Percentiles rank a stretch among this genome's conserved stretches.
Conservation (phyloP, 179 eudicot genomes). For the Corrigiola litoralis region DNA sequence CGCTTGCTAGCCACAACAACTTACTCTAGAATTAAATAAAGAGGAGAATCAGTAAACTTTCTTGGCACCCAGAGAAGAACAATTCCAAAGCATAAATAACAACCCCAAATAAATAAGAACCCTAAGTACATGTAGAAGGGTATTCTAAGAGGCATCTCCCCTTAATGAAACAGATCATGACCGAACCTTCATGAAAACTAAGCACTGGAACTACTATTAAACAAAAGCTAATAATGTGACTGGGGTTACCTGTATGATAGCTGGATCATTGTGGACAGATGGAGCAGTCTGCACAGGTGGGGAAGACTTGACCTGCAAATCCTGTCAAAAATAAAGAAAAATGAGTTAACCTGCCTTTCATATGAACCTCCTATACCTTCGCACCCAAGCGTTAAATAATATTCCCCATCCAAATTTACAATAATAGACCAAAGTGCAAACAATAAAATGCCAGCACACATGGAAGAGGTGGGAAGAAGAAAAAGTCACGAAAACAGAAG, state of each 20-base stretch:
- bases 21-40: too few species aligned
- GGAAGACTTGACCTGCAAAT: constrained; percentile 52
- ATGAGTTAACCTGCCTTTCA: neutral
- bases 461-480: too few species aligned
- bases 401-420: neutral
- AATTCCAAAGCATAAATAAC: too few species aligned
- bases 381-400: neutral
- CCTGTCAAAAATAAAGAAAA: constrained; percentile 27
- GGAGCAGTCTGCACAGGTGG: constrained; percentile 41
- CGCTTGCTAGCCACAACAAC: too few species aligned
- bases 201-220: neutral
- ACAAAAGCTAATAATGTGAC: neutral
- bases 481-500: too few species aligned
- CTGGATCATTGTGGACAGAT: constrained; percentile 49
- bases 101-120: too few species aligned
- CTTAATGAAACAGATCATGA: neutral
- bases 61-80: too few species aligned
- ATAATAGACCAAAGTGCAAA: too few species aligned
- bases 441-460: too few species aligned
- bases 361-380: neutral
- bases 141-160: too few species aligned
- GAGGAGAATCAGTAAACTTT: too few species aligned
- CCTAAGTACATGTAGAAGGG: too few species aligned
- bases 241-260: constrained; percentile 46
- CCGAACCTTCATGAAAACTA: neutral